Evolutionary conservation across 306 rosid genomes (phyloP), one percentile per base, ranked within the genome.

Genomic region (Cucurbita argyrosperma): DNA sequence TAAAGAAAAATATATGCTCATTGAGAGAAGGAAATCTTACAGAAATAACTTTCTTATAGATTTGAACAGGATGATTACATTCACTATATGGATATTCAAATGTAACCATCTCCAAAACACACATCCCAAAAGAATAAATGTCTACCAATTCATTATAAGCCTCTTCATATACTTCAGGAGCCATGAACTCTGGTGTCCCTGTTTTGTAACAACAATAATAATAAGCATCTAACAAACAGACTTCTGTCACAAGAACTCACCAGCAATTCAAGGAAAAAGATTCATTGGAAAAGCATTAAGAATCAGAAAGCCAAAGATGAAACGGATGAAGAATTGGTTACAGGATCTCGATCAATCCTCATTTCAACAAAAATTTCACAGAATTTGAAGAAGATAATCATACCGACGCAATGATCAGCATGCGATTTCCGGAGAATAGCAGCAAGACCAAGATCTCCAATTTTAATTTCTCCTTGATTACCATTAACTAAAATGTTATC

Each of bases 111-210:
- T 93, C 98, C 81, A 93, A 86, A 76, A 93, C 39, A 75, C 98
- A 93, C 98, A 93, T 93, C 66, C 98, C 98, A 79, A 93, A 93
- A 65, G 98, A 90, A 82, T 93, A 93, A 72, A 93, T 89, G 83
- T 93, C 98, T 74, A 93, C 97, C 70, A 93, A 81, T 85, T 93
- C 98, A 78, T 93, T 87, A 65, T 93, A 93, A 15, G 88, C 92
- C 83, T 90, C 98, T 83, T 89, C 87, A 74, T 93, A 93, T 13
- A 93, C 97, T 78, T 93, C 98, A 5, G 98, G 98, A 79, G 98
- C 98, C 98, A 93, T 93, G 86, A 93, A 93, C 73, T 93, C 98
- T 0, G 98, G 98, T 0, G 98, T 93, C 84, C 98, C 98, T 90
- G 84, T 56, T 3, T 72, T 52, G 62, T 10, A 71, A 47, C 26